Evolutionary conservation across 495 filamentous ascomycete species (phyloP), one percentile per base, ranked within the genome.

Genomic region (Tricharina praecox): DNA sequence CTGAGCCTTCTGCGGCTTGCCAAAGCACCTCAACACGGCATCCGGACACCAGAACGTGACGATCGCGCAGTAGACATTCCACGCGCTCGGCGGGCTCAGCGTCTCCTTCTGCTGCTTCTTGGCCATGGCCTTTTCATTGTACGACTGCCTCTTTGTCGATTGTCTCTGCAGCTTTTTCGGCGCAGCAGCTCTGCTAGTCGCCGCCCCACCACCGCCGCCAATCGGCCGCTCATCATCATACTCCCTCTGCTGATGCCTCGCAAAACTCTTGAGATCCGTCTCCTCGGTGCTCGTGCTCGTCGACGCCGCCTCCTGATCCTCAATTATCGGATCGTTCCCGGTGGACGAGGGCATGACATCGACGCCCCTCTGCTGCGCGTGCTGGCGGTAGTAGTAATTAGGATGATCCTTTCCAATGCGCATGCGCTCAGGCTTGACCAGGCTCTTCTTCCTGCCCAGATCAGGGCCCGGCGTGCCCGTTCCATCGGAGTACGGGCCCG

Each of bases 1-100:
- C 62, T 95, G 85, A 15, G 76, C 84, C 64, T 81, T 90, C 38
- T 79, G 66, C n/a, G 81, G 75, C 70, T 83, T 93, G 28, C 86
- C 87, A 56, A 84, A 84, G 61, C 86, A 94, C 44, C 67, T 71
- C 32, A 99, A 66, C 13, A 93, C 63, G 45, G 84, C 79, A 56
- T 86, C 82, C 0, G 92, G 92, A 48, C 79, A 81, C 85, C 92
- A 94, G 55, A 94, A 96, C 1, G 90, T 99, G 49, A 99, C 63
- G 38, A 94, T 69, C 8, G 78, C 77, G 61, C 92, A 99, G 68
- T 99, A 99, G 1, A 88, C 78, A 50, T 81, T 88, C 92, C 92
- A 99, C 16, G 94, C 55, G 53, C 81, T 93, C 0, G 85, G 86
- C 11, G 86, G 84, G 19, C 75, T 71, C n/a, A 79, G 67, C 28